Conservation (phyloP, 176 grass and related monocot genomes). For the Musa itinerans region DNA sequence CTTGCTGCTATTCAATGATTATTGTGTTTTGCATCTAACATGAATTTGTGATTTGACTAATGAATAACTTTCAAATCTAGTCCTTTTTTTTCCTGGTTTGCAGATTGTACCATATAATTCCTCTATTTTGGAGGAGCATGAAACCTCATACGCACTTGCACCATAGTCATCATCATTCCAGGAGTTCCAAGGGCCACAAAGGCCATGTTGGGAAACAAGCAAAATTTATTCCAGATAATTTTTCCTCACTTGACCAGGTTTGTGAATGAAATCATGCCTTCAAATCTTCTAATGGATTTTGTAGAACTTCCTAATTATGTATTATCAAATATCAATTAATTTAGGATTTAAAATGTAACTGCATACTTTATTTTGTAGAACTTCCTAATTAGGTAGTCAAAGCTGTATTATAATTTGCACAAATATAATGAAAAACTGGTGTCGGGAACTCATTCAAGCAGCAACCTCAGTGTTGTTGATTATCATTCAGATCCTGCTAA, state of each 20-base stretch:
- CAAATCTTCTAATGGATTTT: background rate
- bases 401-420: too few relatives aligned
- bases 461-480: too few relatives aligned
- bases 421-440: too few relatives aligned
- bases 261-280: background rate
- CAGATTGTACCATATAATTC: background rate
- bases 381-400: too few relatives aligned
- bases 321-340: background rate
- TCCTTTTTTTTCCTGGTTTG: background rate
- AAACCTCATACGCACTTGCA: slow-evolving; percentile 43
- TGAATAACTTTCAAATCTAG: background rate
- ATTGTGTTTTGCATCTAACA: too few relatives aligned
- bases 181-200: slow-evolving; percentile 38
- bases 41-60: too few relatives aligned
- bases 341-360: too few relatives aligned
- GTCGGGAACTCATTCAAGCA: too few relatives aligned
- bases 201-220: slow-evolving; percentile 8
- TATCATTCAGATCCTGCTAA: too few relatives aligned
- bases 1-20: too few relatives aligned
- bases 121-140: slow-evolving; percentile 32
- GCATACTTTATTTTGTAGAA: too few relatives aligned
- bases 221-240: slow-evolving; percentile 78
- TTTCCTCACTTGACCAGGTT: slow-evolving; percentile 75
- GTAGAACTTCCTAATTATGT: background rate
- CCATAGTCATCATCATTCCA: slow-evolving; percentile 22